phyloP scores from a whole-genome alignment of 2,329 filamentous ascomycete species.

The Paraphoma chrysanthemicola region DNA sequence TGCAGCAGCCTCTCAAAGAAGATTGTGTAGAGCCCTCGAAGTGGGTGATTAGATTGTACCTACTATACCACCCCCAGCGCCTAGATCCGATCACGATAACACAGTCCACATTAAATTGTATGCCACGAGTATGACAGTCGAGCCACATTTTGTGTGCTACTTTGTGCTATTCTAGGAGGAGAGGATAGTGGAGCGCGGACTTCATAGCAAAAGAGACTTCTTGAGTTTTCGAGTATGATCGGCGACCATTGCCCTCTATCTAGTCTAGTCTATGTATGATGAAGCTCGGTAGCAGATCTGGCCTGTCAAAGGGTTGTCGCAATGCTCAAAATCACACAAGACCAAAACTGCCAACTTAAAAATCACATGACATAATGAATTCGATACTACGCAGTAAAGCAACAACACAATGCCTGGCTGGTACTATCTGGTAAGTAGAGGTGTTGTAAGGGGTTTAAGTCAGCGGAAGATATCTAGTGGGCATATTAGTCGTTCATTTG shows the following conservation, averaged over 20 bases:
- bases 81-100: not conserved
- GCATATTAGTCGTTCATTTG: conserved; percentile 11
- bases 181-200: conserved; percentile 4
- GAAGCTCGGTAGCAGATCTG: no score
- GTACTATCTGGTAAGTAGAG: no score
- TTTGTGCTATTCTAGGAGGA: not conserved
- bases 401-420: no score
- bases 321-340: no score
- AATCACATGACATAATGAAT: no score
- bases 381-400: no score
- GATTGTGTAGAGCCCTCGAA: not conserved
- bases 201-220: not conserved
- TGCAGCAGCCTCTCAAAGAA: not conserved
- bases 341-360: no score
- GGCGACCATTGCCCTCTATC: not conserved
- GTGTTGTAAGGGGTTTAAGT: no score
- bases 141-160: not conserved
- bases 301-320: no score
- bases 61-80: no score
- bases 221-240: not conserved
- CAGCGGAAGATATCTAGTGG: not conserved
- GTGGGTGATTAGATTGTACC: no score
- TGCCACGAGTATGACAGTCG: not conserved
- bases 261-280: not conserved
- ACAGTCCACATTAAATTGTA: not conserved